Evolutionary conservation across 1,284 basidiomycete species (phyloP), one percentile per base, ranked within the genome.

Genomic region (Grifola frondosa): DNA sequence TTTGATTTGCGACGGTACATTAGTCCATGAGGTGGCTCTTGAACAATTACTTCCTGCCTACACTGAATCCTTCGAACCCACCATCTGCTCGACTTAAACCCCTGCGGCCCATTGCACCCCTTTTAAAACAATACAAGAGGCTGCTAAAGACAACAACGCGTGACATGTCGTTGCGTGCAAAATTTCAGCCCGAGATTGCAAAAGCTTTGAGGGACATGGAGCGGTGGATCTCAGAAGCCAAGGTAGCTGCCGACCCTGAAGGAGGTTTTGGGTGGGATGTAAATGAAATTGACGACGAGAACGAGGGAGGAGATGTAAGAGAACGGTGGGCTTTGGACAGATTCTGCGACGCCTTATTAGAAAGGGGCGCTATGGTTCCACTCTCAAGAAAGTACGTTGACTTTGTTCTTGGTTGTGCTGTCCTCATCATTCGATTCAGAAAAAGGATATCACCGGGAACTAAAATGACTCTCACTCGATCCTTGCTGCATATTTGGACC

Each of bases 21-120:
- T n/a, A 92, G 88, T 80, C 84, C 7, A 75, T 92, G 71, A 60
- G 67, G 33, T 92, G 90, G 90, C 74, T 92, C 26, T 68, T 93
- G 17, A 76, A 87, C 52, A 83, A 89, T 53, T 91, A 92, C 65
- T 84, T 90, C 70, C 70, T 85, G 42, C 79, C 91, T 16, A 78
- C 79, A 24, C 61, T 90, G n/a, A 84, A 83, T 51, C 81, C 82
- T 0, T 70, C 75, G 3, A 63, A 67, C 10, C 57, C 66, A 31
- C 63, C 22, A 51, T 30, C 43, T 15, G 56, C 41, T 34, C 42
- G 42, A 30, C 30, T 39, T n/a, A 56, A 37, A 25, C 40, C 71
- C 26, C 54, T 81, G 23, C 75, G 78, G 6, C 73, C 81, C 0
- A 58, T 87, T 5, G 56, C 66, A 0, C 84, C 88, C 5, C 60